These are phyloP conservation scores for Nemania sp. DNA, from an alignment of 2,329 filamentous ascomycete genomes.

Conservation along the genomic window DNA sequence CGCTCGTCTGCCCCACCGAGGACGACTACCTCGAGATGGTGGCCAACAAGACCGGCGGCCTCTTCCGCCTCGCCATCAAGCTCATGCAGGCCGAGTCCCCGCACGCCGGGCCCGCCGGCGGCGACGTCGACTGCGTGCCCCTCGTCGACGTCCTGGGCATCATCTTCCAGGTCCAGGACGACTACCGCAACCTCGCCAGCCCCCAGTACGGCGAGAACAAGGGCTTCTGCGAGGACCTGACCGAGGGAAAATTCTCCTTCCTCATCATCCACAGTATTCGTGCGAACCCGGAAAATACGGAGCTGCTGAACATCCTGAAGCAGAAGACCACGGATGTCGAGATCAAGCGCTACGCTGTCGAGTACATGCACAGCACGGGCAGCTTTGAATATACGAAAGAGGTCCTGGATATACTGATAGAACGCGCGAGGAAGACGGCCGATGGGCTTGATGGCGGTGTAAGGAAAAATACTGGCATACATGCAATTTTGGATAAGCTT, in stretches of 20 bases:
- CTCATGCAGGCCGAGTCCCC: slow-evolving; percentile 83
- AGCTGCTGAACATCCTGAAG: slow-evolving; percentile 89
- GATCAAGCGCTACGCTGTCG: slow-evolving; percentile 88
- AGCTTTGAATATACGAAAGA: slow-evolving; percentile 84
- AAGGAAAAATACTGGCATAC: slow-evolving; percentile 60
- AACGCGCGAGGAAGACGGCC: slow-evolving; percentile 64
- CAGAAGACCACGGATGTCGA: slow-evolving; percentile 85
- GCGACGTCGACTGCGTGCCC: slow-evolving; percentile 69
- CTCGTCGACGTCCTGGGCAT: slow-evolving; percentile 85
- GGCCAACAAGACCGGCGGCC: slow-evolving; percentile 83
- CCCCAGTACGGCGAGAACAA: slow-evolving; percentile 84
- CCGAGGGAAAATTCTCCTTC: slow-evolving; percentile 96
- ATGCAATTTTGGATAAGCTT: slow-evolving; percentile 72
- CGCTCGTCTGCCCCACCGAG: slow-evolving; percentile 79
- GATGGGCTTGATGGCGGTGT: slow-evolving; percentile 65
- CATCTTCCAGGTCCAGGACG: slow-evolving; percentile 88
- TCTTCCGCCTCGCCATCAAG: slow-evolving; percentile 83
- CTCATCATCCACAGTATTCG: slow-evolving; percentile 93
- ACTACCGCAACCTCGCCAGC: slow-evolving; percentile 85
- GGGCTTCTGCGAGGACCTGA: slow-evolving; percentile 92
- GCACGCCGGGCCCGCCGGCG: background rate
- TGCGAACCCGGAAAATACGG: slow-evolving; percentile 70
- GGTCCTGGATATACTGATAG: slow-evolving; percentile 66
- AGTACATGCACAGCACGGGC: slow-evolving; percentile 86
- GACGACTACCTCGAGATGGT: slow-evolving; percentile 96